Conservation (phyloP, 306 rosid species). For the Quercus ilex region DNA sequence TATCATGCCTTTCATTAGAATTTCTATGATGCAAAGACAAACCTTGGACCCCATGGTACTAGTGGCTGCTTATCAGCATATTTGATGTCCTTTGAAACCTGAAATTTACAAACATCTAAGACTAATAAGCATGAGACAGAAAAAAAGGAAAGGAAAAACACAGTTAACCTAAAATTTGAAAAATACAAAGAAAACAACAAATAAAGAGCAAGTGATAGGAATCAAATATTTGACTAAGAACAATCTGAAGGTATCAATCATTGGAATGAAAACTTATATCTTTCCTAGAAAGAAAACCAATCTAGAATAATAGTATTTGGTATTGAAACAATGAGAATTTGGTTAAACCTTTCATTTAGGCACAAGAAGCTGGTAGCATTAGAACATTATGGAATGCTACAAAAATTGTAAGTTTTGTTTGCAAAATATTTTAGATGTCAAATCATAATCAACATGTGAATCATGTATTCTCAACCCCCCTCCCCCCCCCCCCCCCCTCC, state of each 20-base stretch:
- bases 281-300: neutral
- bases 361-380: neutral
- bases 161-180: neutral
- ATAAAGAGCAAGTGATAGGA: neutral
- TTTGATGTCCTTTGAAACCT: constrained; percentile 97
- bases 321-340: neutral
- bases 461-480: neutral
- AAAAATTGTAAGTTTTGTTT: neutral
- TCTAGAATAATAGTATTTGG: neutral
- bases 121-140: constrained; percentile 15
- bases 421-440: neutral
- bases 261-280: neutral
- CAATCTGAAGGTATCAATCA: neutral
- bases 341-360: neutral
- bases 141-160: neutral
- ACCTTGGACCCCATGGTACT: constrained; percentile 99
- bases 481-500: too few species aligned
- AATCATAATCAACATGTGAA: neutral
- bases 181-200: neutral
- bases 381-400: neutral
- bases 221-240: neutral
- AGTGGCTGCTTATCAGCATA: constrained; percentile 96
- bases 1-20: neutral
- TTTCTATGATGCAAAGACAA: constrained; percentile 24
- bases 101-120: constrained; percentile 17